Evolutionary conservation across 2,329 filamentous ascomycete genomes (phyloP).

Genomic region (Ceratocystis huliohia): DNA sequence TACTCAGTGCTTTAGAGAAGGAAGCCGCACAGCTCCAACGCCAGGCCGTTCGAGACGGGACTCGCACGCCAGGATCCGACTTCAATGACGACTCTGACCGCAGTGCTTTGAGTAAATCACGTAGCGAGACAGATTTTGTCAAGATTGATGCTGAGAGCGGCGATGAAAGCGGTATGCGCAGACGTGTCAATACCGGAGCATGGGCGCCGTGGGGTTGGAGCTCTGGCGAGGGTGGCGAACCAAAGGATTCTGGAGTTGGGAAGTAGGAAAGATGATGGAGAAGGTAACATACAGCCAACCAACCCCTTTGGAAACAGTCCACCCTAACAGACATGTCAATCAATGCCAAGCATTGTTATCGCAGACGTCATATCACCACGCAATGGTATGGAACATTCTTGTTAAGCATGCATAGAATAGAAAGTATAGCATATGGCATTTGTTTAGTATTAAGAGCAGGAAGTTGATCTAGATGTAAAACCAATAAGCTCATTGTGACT

Average conservation of each 20-base stretch:
- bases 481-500: background rate
- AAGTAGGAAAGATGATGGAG: constrained; percentile 22
- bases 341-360: background rate
- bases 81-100: constrained; percentile 27
- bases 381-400: background rate
- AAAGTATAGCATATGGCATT: background rate
- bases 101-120: constrained; percentile 59
- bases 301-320: background rate
- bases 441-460: background rate
- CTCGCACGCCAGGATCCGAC: constrained; percentile 12
- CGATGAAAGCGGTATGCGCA: constrained; percentile 38
- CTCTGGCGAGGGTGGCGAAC: constrained; percentile 22
- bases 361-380: background rate
- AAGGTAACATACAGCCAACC: background rate
- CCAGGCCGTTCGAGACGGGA: constrained; percentile 24
- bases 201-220: constrained; percentile 41
- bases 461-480: background rate
- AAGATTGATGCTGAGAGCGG: constrained; percentile 68
- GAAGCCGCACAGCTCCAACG: constrained; percentile 54
- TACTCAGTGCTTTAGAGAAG: constrained; percentile 65
- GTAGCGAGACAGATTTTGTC: constrained; percentile 80
- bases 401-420: background rate
- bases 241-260: constrained; percentile 32
- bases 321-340: background rate
- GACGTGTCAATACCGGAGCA: constrained; percentile 28